phyloP scores from a whole-genome alignment of 2,329 filamentous ascomycete species.

The Pseudogymnoascus sp. region DNA sequence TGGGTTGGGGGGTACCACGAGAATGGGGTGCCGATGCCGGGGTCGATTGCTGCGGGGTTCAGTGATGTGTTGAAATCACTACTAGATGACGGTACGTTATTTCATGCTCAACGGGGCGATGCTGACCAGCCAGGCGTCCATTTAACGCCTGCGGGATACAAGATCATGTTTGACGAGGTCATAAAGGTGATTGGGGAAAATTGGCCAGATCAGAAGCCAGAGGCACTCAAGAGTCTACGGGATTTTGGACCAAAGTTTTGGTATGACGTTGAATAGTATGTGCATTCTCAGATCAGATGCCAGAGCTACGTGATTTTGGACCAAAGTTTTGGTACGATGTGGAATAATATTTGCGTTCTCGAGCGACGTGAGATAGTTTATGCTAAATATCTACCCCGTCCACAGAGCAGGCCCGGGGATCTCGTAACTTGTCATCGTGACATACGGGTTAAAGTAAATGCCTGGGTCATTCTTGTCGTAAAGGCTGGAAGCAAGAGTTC shows the following conservation, averaged over 20 bases:
- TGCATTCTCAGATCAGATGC: conserved; percentile 12
- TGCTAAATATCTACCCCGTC: conserved; percentile 11
- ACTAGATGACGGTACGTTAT: conserved; percentile 18
- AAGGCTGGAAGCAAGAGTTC: conserved; percentile 22
- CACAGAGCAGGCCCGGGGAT: conserved; percentile 22
- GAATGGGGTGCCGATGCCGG: conserved; percentile 12
- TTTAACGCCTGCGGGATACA: conserved; percentile 25
- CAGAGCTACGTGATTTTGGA: neutral
- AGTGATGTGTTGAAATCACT: conserved; percentile 16
- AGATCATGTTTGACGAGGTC: conserved; percentile 22
- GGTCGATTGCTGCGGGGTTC: conserved; percentile 14
- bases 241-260: neutral
- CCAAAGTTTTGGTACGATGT: neutral
- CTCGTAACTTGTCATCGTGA: conserved; percentile 15
- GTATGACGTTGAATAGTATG: neutral
- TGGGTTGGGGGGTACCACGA: conserved; percentile 15
- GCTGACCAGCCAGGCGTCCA: conserved; percentile 21
- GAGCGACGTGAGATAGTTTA: too few species aligned
- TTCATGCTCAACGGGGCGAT: neutral
- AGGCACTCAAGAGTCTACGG: neutral
- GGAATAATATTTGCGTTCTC: neutral
- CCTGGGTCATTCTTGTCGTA: conserved; percentile 25
- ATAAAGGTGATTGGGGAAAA: conserved; percentile 18
- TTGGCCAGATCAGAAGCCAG: conserved; percentile 18
- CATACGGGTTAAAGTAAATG: conserved; percentile 26